Conservation (phyloP, 1,284 basidiomycete genomes). For the Ustilago sp. region DNA sequence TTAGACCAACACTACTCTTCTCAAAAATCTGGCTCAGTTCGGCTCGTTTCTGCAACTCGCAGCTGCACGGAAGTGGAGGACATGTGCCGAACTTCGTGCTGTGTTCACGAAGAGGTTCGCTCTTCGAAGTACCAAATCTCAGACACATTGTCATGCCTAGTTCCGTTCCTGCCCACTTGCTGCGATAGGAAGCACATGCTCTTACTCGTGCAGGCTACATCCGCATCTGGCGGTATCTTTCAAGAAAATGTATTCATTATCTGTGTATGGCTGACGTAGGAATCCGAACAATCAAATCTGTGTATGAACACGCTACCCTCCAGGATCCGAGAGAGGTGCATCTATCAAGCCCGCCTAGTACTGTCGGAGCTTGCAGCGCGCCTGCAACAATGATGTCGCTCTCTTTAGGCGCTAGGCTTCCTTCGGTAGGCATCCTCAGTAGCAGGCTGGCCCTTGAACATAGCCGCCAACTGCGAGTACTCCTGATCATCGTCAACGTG, state of each 20-base stretch:
- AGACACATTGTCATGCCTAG: too few relatives aligned
- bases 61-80: conserved; percentile 3
- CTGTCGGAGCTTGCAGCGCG: background rate
- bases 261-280: background rate
- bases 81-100: background rate
- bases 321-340: background rate
- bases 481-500: conserved; percentile 68
- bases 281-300: conserved; percentile 3
- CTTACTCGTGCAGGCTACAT: background rate
- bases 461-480: conserved; percentile 60
- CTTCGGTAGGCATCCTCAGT: conserved; percentile 56
- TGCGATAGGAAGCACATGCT: too few relatives aligned
- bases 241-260: background rate
- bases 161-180: too few relatives aligned
- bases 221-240: background rate
- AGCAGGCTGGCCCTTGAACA: conserved; percentile 58
- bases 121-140: too few relatives aligned
- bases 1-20: conserved; percentile 4
- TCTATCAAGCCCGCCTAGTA: background rate
- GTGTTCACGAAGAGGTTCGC: background rate
- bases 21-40: background rate
- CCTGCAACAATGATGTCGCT: background rate
- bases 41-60: background rate
- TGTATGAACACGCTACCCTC: background rate
- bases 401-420: conserved; percentile 35